Base-by-base conservation (phyloP, 805 yeast species). In the Schizosaccharomyces japonicus region DNA sequence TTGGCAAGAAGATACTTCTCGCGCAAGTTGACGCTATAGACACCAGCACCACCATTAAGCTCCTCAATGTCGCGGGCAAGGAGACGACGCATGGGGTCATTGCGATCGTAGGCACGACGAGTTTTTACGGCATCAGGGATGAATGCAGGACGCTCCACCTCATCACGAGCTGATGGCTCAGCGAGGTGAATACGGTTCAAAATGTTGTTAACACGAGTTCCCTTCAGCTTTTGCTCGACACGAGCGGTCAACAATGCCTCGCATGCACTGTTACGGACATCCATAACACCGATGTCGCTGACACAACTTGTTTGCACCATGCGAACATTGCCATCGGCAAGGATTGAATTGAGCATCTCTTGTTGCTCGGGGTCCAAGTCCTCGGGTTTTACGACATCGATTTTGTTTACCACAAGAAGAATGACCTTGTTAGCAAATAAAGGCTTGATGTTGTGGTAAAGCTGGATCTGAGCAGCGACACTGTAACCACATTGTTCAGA, bases 401-500 rank as follows among this genome's bases (percentile, higher is more conserved):
- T 76, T 69, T 90, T 90, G 72, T 90, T 90, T 66, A 90, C 73
- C 53, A 90, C 95, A 56, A 90, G 87, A 72, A 90, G 70, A 48
- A 90, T 98, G 5, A 93, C 77, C 66, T 90, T 90, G 70, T 90
- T 90, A 55, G 95, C 94, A 59, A 90, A 90, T 58, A 90, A 71
- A 36, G 96, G 98, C 67, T 90, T 90, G 66, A 90, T 87, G 40
- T 94, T 80, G 64, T 90, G 92, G 76, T 85, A 90, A 53, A 90
- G 71, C 67, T 87, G 83, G 55, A 90, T 96, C 69, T 90, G 99
- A 49, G 85, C 95, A 67, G 85, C 95, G 54, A 90, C 76, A 21
- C 94, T 76, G 69, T 87, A 90, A 46, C 99, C 99, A 75, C 99
- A 90, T 72, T 87, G 96, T 69, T 90, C 99, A 30, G 94, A 81